Evolutionary conservation across 1,284 basidiomycete genomes (phyloP), one percentile per base, ranked within the genome.

Genomic region (Crucibulum cyathiforme): DNA sequence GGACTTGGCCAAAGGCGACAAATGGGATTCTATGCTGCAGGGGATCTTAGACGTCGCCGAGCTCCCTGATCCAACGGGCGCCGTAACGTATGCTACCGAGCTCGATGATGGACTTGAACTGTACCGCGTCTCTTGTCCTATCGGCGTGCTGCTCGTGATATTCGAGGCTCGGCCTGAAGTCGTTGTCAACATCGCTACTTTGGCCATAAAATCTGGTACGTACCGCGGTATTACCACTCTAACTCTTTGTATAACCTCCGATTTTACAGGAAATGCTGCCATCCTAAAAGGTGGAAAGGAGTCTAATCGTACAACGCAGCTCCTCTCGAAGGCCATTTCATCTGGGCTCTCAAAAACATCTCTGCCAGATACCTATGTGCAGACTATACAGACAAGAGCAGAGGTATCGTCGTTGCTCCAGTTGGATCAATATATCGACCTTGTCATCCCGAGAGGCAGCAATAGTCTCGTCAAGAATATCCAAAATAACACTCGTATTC

Each of bases 161-260:
- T 99, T 99, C 67, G 98, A 99, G 77, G 94, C 97, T 3, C 85
- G 98, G 38, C 98, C 98, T 1, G 98, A 99, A 75, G 98, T 99
- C 6, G 95, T 99, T 36, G 93, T 99, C 47, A 99, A 99, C 74
- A 98, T 99, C 67, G 95, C 98, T 7, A 86, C 94, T 0, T 81
- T 99, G 65, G 97, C 98, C 2, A 95, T 99, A 77, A 99, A 98
- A 78, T 96, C 94, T 35, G 97, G 96, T 92, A 68, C 31, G 67
- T 61, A 19, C 31, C 31, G 5, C 52, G 19, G n/a, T 15, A 53
- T 24, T 19, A 3, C 12, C 31, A 13, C 43, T n/a, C 45, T 36
- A 19, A 19, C 53, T 55, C 70, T 50, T 41, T 35, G 19, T 50
- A 7, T 41, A 39, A 49, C 53, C 9, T 36, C 36, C 37, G 56